Evolutionary conservation across 2,329 filamentous ascomycete genomes (phyloP), one percentile per base, ranked within the genome.

Genomic region (Penicillium janthinellum): DNA sequence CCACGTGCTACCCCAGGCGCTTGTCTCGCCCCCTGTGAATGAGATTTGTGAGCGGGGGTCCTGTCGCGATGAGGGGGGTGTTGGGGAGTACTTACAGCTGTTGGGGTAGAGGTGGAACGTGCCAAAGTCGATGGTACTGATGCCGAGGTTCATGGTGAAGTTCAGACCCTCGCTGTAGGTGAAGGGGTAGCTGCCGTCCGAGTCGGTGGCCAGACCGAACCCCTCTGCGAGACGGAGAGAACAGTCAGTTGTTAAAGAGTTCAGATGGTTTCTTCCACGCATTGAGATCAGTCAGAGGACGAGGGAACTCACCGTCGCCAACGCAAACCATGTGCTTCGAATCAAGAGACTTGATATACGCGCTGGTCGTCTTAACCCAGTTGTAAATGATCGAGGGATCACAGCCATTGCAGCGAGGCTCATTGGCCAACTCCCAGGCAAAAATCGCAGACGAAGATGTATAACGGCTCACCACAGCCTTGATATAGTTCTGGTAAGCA

Each of bases 391-490:
- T 80, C 7, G 81, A 79, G 1, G 84, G 82, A 42, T 78, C 75
- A 69, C 88, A 90, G 12, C 84, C 82, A 14, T 81, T 78, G 75
- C 87, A 89, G 60, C 87, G 80, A 15, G 87, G 84, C 73, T 90
- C 88, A 64, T 90, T 90, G 58, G 80, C 84, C 1, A 90, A 77
- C 67, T 90, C 87, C 88, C 88, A 90, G 0, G 86, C 85, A 64
- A 90, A 85, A 49, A 90, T 81, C 0, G 87, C 82, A 0, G 83
- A 75, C 0, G 84, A 88, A 61, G 80, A 76, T 48, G 78, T 82
- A 75, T 88, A 90, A 11, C 87, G 79, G 20, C 75, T 82, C 2
- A 90, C 82, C 6, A 90, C 80, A 0, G 79, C 77, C 51, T 82
- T 77, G 68, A 90, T 82, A 70, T 90, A 90, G 50, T 77, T 79